Evolutionary conservation across 2,329 filamentous ascomycete species (phyloP), one percentile per base, ranked within the genome.

Genomic region (Colletotrichum simmondsii): DNA sequence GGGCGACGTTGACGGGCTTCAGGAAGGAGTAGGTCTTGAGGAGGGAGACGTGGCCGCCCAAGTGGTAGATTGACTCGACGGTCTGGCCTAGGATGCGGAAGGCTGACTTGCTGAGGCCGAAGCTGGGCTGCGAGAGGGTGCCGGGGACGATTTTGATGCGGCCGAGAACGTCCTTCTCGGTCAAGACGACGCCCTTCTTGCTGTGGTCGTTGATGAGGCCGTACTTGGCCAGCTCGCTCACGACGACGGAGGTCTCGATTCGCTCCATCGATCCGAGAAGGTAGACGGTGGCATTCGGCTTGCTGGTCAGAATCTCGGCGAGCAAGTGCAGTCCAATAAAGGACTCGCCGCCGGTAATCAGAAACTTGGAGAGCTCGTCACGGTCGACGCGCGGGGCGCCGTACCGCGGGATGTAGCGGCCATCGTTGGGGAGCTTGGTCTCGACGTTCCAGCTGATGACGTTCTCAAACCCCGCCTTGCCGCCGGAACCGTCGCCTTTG

Each of bases 341-440:
- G 8, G 42, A 49, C 19, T 49, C 42, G 42, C 42, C 19, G 10
- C 42, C 42, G 8, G 42, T 49, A 4, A 49, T 49, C 2, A 78
- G 65, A 46, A 77, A 70, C 26, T 61, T 69, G 16, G 62, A 65
- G 12, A 75, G 53, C 11, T 75, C 74, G 26, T 75, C 75, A 10
- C 74, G 74, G 32, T 75, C 71, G 56, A 76, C 67, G 24, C 71
- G 65, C 8, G 72, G 71, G 19, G 61, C 72, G 14, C 75, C 75
- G 54, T 73, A 76, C 49, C 75, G 74, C 26, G 76, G 75, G n/a
- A 73, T 75, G 67, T 76, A 77, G 56, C 76, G 75, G 71, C 75
- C 75, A 28, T 74, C 76, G 64, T 76, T 77, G 53, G 76, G 76
- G 10, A 77, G 74, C 54, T 75, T 77, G 35, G 76, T 77, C 75